Evolutionary conservation across 176 grass and related monocot species (phyloP).

Genomic region (Phoenix roebelenii): DNA sequence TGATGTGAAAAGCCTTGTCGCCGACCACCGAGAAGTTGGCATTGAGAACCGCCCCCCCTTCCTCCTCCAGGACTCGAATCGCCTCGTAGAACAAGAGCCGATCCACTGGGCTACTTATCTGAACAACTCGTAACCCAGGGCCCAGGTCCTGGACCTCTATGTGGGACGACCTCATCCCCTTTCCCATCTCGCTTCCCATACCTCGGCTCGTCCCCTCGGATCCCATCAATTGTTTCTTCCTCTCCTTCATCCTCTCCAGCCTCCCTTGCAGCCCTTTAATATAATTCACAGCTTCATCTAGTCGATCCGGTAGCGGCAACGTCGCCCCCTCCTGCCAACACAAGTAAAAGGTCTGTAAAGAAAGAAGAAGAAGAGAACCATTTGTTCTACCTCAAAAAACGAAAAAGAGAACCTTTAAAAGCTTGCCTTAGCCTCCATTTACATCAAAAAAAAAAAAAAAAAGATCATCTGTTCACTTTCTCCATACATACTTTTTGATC

Average conservation of each 20-base stretch:
- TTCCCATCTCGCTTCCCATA: background rate
- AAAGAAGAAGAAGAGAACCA: background rate
- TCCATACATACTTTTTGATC: background rate
- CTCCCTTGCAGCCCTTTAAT: background rate
- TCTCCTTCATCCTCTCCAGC: background rate
- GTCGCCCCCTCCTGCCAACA: background rate
- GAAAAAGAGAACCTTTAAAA: no score
- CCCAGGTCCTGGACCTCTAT: background rate
- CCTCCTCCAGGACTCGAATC: background rate
- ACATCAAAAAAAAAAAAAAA: no score
- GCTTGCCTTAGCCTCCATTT: no score
- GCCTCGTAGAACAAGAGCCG: background rate
- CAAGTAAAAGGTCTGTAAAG: background rate
- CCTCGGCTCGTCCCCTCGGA: background rate
- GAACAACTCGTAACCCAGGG: background rate
- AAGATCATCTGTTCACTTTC: background rate
- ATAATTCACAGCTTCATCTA: background rate
- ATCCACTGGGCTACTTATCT: background rate
- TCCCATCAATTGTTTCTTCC: background rate
- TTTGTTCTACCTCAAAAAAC: background rate
- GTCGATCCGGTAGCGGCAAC: background rate
- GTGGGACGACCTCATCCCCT: background rate
- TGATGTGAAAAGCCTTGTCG: background rate
- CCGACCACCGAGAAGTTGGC: background rate
- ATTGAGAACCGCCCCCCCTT: background rate